Evolutionary conservation across 805 yeast species (phyloP).

Genomic region (Ogataea naganishii): DNA sequence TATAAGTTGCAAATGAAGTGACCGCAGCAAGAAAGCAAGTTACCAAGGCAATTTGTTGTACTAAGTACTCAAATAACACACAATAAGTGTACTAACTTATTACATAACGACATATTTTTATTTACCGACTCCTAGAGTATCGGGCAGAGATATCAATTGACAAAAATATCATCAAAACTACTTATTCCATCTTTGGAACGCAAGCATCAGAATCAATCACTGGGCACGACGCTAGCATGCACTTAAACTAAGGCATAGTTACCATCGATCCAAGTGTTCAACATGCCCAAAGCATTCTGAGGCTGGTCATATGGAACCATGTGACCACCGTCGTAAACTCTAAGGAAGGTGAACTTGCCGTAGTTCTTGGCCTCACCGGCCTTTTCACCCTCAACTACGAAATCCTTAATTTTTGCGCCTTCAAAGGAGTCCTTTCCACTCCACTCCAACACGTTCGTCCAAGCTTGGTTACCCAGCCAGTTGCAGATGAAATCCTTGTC

Average conservation of each 20-base stretch:
- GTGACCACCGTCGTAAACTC: slow-evolving; percentile 80
- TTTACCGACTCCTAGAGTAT: too few relatives aligned
- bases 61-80: too few relatives aligned
- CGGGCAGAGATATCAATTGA: too few relatives aligned
- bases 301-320: slow-evolving; percentile 92
- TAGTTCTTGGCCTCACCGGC: slow-evolving; percentile 73
- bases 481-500: slow-evolving; percentile 89
- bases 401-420: slow-evolving; percentile 16
- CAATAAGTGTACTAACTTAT: too few relatives aligned
- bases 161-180: too few relatives aligned
- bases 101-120: too few relatives aligned
- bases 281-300: slow-evolving; percentile 56
- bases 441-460: slow-evolving; percentile 70
- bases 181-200: too few relatives aligned
- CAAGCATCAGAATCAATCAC: too few relatives aligned
- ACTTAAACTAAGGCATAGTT: slow-evolving; percentile 32
- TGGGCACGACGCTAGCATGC: too few relatives aligned
- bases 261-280: slow-evolving; percentile 68
- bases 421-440: slow-evolving; percentile 27
- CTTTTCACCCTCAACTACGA: slow-evolving; percentile 23
- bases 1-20: too few relatives aligned
- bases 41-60: too few relatives aligned
- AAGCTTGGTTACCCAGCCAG: slow-evolving; percentile 85
- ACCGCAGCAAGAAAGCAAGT: too few relatives aligned
- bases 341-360: slow-evolving; percentile 64